Percentiles rank a stretch among this genome's conserved stretches.
Conservation (phyloP, 805 yeast genomes). For the Saturnispora zaruensis region DNA sequence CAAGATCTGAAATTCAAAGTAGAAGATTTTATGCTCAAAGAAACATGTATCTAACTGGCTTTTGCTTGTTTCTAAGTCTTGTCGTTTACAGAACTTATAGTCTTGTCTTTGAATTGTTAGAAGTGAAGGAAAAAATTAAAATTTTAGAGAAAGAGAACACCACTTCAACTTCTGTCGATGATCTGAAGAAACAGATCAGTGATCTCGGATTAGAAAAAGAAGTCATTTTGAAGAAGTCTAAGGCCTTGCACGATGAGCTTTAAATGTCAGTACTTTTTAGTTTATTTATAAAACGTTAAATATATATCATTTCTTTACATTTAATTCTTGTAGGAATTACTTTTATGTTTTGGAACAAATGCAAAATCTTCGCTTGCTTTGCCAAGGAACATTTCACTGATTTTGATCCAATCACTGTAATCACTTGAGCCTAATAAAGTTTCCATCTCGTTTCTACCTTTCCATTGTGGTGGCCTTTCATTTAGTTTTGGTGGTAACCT, state of each 20-base stretch:
- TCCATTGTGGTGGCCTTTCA: slow-evolving; percentile 91
- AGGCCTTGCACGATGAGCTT: slow-evolving; percentile 56
- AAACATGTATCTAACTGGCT: slow-evolving; percentile 92
- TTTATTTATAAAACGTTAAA: not conserved
- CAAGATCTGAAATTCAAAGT: slow-evolving; percentile 79
- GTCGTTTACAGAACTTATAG: slow-evolving; percentile 78
- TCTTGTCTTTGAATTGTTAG: slow-evolving; percentile 64
- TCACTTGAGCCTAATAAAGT: slow-evolving; percentile 79
- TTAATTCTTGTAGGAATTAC: slow-evolving; percentile 57
- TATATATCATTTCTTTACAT: not conserved
- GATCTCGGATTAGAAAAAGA: slow-evolving; percentile 59
- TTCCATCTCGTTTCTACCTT: slow-evolving; percentile 87
- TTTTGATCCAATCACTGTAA: slow-evolving; percentile 90
- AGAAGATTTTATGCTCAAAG: slow-evolving; percentile 93
- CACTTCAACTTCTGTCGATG: slow-evolving; percentile 14
- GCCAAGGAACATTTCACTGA: slow-evolving; percentile 92
- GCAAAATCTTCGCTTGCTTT: slow-evolving; percentile 66
- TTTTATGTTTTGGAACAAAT: slow-evolving; percentile 91
- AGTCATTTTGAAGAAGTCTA: slow-evolving; percentile 65
- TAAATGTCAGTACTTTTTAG: slow-evolving; percentile 22
- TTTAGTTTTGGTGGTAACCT: slow-evolving; percentile 80
- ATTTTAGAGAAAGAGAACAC: slow-evolving; percentile 9
- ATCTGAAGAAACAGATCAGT: slow-evolving; percentile 41
- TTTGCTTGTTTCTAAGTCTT: slow-evolving; percentile 82
- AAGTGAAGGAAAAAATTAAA: slow-evolving; percentile 47